Base-by-base conservation (phyloP, 495 filamentous ascomycete genomes). In the Aspergillus avenaceus region DNA sequence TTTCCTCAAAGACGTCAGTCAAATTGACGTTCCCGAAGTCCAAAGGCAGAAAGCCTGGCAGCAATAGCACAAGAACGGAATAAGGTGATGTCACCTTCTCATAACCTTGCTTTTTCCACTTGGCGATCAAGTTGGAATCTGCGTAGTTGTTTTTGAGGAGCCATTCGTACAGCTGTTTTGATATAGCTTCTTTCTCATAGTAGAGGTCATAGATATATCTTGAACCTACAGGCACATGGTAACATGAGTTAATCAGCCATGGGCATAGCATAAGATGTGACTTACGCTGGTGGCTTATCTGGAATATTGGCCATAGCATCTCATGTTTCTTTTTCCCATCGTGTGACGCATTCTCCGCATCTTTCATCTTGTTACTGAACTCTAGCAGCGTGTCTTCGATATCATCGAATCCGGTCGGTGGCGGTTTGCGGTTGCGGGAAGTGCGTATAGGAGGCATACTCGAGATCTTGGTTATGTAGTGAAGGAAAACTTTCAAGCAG, bases 101-200 rank as follows among this genome's bases (percentile, higher is more conserved):
- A 70, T 99, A 99, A 18, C 93, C 95, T 61, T 92, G 87, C 72
- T 97, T 99, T 80, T 99, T 99, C 93, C 93, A 99, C 72, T 99
- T 97, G 13, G 93, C 93, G 62, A 99, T 97, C 54, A 99, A 73
- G 66, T 86, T 91, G 16, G 87, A 81, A 73, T 99, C 93, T 8
- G 89, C 93, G 66, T 99, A 97, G 41, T 84, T 84, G 66, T 97
- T 95, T 79, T 99, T 99, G 38, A 97, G 76, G 58, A 97, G 74
- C 86, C 88, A 99, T 53, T 96, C 92, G 66, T 99, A 99, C 12
- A 97, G 77, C 64, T 81, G 75, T 67, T 88, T 90, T 52, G 80
- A 85, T 69, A 99, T 97, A 38, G 91, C 91, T 69, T 96, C 88
- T 72, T 96, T 96, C 65, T 95, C 86, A 70, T 97, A 98, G 73